These are phyloP conservation scores for Camellia lanceoleosa DNA, from an alignment of 148 eudicot genomes.

Conservation along the genomic window DNA sequence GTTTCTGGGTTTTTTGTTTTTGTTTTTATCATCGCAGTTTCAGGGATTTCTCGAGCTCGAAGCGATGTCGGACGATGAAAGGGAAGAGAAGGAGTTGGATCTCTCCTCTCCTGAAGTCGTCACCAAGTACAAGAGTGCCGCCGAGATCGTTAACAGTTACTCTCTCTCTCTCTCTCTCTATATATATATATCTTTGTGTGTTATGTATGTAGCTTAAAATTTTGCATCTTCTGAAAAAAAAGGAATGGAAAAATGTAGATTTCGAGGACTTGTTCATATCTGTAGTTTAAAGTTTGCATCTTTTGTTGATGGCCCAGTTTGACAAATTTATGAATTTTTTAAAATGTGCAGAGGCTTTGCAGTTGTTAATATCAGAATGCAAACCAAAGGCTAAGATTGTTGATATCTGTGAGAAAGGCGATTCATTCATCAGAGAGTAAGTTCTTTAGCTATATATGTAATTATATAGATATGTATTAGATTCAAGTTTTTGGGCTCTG, in stretches of 20 bases:
- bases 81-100: conserved; percentile 94
- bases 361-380: conserved; percentile 71
- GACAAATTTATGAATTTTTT: conserved; percentile 2
- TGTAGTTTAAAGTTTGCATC: neutral
- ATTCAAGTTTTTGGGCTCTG: neutral
- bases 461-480: neutral
- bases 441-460: neutral
- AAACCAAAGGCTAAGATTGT: conserved; percentile 84
- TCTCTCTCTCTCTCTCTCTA: neutral
- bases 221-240: no score
- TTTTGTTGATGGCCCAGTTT: neutral
- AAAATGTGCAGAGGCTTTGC: conserved; percentile 73
- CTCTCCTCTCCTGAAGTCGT: conserved; percentile 86
- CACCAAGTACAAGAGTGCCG: conserved; percentile 89
- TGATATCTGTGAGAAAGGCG: conserved; percentile 80
- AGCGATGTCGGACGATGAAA: conserved; percentile 84
- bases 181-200: no score
- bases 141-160: conserved; percentile 83
- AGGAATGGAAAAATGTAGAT: no score
- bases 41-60: neutral
- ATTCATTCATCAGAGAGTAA: conserved; percentile 62
- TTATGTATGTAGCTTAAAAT: conserved; percentile 1
- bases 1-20: neutral
- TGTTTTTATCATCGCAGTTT: neutral
- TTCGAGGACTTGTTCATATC: neutral